Evolutionary conservation across 768 basidiomycete genomes (phyloP), one percentile per base, ranked within the genome.

Genomic region (Lactifluus hygrophoroides): DNA sequence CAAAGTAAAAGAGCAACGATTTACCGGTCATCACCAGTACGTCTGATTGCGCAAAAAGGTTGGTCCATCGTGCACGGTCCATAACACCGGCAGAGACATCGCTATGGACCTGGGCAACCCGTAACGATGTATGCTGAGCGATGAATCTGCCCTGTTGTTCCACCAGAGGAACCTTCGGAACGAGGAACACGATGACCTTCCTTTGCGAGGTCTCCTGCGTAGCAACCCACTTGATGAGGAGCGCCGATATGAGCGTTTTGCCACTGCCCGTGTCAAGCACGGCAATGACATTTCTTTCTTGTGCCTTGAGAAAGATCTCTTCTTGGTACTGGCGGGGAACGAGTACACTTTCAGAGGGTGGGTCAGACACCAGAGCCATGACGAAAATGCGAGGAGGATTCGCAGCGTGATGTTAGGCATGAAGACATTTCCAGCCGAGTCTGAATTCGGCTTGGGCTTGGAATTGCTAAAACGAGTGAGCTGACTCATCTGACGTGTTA

Each of bases 11-110:
- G 14, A 2, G 21, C 73, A 56, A n/a, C n/a, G n/a, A n/a, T n/a
- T n/a, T 69, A 90, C 88, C 83, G 11, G 93, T 94, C 83, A 92
- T 88, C 2, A 95, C 89, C 56, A 91, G 77, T 8, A 93, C 85
- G 68, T 93, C 89, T 42, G 82, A 72, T 6, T 73, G 69, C 56
- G 78, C 73, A 51, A 94, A 82, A 55, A 83, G 78, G 37, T 73
- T 74, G 64, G 71, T 76, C 91, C 90, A 94, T 49, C 77, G 77
- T 13, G 65, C 64, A 53, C 83, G 74, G 66, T 93, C 82, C 43
- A 84, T 80, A 58, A 88, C 76, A 63, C 87, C 83, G 53, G 89
- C 74, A n/a, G 85, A 83, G 40, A 85, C 73, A 8, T 81, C 79
- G 16, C 91, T 92, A 60, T 83, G 80, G 27, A 90, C 78, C 65